phyloP scores from a whole-genome alignment of 805 yeast species.

The Candida nanaspora region DNA sequence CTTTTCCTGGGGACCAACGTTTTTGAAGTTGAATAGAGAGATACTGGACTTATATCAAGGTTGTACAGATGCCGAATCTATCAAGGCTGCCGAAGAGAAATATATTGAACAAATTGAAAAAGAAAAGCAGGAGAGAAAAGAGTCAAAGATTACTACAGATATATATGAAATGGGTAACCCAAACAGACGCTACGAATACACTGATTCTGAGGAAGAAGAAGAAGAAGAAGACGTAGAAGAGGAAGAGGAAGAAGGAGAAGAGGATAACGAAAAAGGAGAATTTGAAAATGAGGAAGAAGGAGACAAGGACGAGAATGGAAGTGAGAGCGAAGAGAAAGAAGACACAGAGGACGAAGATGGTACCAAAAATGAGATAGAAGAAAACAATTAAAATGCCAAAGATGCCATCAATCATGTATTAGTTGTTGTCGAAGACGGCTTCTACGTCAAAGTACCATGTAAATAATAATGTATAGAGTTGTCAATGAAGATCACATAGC shows the following conservation, averaged over 20 bases:
- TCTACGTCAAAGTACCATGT: too few species aligned
- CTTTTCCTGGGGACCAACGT: constrained; percentile 92
- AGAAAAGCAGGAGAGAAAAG: constrained; percentile 58
- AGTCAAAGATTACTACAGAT: constrained; percentile 46
- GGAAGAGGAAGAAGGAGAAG: constrained; percentile 16
- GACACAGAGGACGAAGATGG: constrained; percentile 2
- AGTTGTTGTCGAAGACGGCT: too few species aligned
- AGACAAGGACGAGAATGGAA: constrained; percentile 8
- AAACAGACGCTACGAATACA: constrained; percentile 35
- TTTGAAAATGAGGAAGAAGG: constrained; percentile 11
- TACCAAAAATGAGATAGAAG: too few species aligned
- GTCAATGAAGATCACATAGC: too few species aligned
- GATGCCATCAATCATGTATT: too few species aligned
- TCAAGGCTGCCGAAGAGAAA: constrained; percentile 61
- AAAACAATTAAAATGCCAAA: too few species aligned
- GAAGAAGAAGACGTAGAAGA: constrained; percentile 10
- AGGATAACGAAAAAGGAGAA: constrained; percentile 12
- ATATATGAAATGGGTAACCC: constrained; percentile 77
- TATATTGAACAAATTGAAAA: constrained; percentile 66
- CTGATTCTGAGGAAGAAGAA: constrained; percentile 16
- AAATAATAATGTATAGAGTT: too few species aligned
- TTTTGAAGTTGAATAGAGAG: constrained; percentile 75
- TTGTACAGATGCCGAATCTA: constrained; percentile 77
- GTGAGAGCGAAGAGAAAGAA: constrained; percentile 6
- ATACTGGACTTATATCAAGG: constrained; percentile 63